phyloP scores from a whole-genome alignment of 2,329 filamentous ascomycete species.

The Claviceps digitariae region DNA sequence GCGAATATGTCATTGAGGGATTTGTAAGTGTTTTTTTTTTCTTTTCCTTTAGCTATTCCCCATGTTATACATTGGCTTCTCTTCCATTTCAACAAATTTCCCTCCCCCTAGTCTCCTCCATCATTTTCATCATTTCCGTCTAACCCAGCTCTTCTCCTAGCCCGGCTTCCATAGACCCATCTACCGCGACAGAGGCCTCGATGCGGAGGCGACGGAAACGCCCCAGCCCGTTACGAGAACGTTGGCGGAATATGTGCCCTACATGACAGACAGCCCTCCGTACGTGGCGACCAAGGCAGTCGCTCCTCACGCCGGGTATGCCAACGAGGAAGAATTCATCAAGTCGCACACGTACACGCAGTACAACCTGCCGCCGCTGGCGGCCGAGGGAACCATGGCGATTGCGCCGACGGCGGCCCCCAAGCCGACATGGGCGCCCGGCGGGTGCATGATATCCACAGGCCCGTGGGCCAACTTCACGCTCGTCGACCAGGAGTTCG shows the following conservation, averaged over 20 bases:
- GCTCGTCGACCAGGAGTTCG: not conserved
- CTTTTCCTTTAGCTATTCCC: too few species aligned
- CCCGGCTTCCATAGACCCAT: not conserved
- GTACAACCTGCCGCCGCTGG: not conserved
- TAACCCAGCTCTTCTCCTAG: not conserved
- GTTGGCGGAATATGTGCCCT: not conserved
- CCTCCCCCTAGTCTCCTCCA: not conserved
- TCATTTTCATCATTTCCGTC: not conserved
- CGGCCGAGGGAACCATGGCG: not conserved
- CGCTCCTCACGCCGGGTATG: not conserved
- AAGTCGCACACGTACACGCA: not conserved
- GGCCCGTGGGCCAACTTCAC: not conserved
- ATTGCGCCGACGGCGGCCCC: not conserved
- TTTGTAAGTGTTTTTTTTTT: not conserved
- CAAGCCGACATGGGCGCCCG: not conserved
- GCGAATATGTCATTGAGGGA: not conserved
- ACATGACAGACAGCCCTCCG: not conserved
- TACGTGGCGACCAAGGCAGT: not conserved
- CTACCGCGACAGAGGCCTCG: not conserved
- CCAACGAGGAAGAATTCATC: not conserved
- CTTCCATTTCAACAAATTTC: too few species aligned
- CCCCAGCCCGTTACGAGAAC: not conserved
- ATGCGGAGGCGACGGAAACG: not conserved
- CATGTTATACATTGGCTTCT: too few species aligned
- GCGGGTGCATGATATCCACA: not conserved